Conservation (phyloP, 768 basidiomycete genomes). For the Rossbeevera mucosa region DNA sequence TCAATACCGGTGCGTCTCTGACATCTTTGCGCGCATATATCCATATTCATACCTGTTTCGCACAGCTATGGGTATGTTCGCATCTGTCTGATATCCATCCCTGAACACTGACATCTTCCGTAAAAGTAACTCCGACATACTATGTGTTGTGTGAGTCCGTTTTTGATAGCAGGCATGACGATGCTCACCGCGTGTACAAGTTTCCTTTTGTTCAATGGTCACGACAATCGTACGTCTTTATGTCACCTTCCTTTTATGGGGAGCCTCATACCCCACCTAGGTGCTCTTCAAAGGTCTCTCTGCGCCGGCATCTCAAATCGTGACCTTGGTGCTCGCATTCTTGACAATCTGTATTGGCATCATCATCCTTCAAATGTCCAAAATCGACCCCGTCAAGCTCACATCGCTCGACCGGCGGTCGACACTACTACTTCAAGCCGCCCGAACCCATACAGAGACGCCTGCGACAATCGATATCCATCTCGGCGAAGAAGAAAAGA, state of each 20-base stretch:
- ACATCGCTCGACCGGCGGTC: constrained; percentile 81
- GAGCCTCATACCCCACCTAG: constrained; percentile 32
- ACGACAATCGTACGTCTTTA: constrained; percentile 66
- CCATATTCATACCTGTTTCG: neutral
- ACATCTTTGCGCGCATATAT: neutral
- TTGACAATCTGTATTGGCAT: constrained; percentile 89
- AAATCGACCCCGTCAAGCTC: constrained; percentile 82
- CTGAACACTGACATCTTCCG: constrained; percentile 16
- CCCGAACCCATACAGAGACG: constrained; percentile 62
- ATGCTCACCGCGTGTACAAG: constrained; percentile 31
- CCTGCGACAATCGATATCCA: constrained; percentile 28
- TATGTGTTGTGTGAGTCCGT: constrained; percentile 68
- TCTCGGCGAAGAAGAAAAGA: constrained; percentile 59
- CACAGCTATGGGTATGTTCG: constrained; percentile 60
- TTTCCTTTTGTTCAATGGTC: constrained; percentile 81
- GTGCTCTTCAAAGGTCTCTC: constrained; percentile 89
- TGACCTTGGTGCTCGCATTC: constrained; percentile 92
- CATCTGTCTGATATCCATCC: neutral
- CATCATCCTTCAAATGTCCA: constrained; percentile 91
- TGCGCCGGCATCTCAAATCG: constrained; percentile 69
- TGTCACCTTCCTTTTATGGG: neutral
- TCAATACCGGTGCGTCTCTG: constrained; percentile 67
- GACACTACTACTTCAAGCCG: constrained; percentile 87
- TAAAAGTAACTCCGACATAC: constrained; percentile 77
- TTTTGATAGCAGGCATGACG: neutral